A percentile compares a stretch with the other conserved stretches of the same genome.
These are phyloP conservation scores for Collybiopsis luxurians DNA, from an alignment of 768 basidiomycete species.

Conservation along the genomic window DNA sequence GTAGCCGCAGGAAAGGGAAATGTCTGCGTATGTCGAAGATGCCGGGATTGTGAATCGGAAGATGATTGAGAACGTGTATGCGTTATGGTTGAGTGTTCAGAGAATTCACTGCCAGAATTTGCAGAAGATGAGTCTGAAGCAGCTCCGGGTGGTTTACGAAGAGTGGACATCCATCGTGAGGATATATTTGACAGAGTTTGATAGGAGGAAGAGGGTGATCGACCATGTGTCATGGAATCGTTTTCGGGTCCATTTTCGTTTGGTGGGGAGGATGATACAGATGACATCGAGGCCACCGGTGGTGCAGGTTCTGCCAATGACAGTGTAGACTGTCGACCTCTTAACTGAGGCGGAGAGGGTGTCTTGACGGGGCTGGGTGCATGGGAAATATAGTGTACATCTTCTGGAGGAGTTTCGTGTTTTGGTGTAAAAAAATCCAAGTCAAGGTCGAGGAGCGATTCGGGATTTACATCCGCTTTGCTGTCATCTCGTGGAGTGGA, in stretches of 20 bases:
- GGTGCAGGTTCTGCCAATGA: constrained; percentile 14
- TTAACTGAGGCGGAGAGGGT: constrained; percentile 30
- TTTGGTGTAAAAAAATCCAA: constrained; percentile 19
- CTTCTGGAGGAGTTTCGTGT: background rate
- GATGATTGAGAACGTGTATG: background rate
- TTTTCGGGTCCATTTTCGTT: constrained; percentile 9
- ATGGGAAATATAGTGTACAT: background rate
- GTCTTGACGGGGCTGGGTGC: constrained; percentile 11
- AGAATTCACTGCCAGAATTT: background rate
- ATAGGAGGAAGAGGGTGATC: constrained; percentile 26
- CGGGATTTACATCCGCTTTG: constrained; percentile 9
- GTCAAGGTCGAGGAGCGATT: constrained; percentile 31
- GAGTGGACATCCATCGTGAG: constrained; percentile 48
- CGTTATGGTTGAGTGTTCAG: background rate
- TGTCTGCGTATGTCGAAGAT: background rate
- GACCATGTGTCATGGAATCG: background rate
- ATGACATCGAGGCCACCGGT: constrained; percentile 22
- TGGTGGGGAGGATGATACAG: constrained; percentile 15
- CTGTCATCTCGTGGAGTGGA: background rate
- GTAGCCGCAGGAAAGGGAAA: constrained; percentile 1
- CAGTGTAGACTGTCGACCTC: constrained; percentile 29
- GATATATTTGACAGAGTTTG: constrained; percentile 45
- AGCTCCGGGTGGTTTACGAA: constrained; percentile 29
- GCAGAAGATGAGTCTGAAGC: background rate
- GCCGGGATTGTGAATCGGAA: background rate